Evolutionary conservation across 2,329 filamentous ascomycete species (phyloP), one percentile per base, ranked within the genome.

Genomic region (Paraphaeosphaeria sporulosa): DNA sequence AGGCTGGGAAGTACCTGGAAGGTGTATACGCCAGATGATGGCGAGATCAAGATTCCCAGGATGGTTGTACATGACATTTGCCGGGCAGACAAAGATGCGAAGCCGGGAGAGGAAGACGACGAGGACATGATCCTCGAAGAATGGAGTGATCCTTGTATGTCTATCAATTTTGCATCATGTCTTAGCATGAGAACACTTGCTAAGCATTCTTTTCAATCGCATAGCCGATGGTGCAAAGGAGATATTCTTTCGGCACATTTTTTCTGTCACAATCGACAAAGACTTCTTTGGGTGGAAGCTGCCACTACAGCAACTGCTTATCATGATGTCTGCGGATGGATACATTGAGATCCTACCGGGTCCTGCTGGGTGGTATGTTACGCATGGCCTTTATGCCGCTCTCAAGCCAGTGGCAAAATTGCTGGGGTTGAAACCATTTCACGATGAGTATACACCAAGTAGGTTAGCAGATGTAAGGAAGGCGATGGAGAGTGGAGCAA

Each of bases 201-300:
- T 43, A 30, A 56, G 27, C 25, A 23, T 15, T 34, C 13, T 44
- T 13, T 15, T 50, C 36, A 9, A 32, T 32, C 4, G 10, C 4
- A 19, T 38, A 63, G 61, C 43, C 19, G 61, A 63, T 47, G 61
- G 61, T 13, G 60, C 61, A 10, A 63, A 63, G 23, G 61, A 60
- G 46, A 42, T 63, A n/a, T 57, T 60, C 51, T 63, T 63, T 23
- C 58, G 61, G 3, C 46, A 63, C 25, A 43, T 42, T 10, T 58
- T 60, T 36, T 58, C 61, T 17, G 21, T 58, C 9, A 40, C 36
- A 9, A 30, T 19, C 15, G 61, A 63, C 40, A 52, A 54, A 42
- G 52, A 30, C 8, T 10, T 44, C 6, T 64, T 57, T 38, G 62
- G 62, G 2, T 64, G 59, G 62, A 64, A 64, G 27, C 23, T 64